A percentile compares a stretch with the other conserved stretches of the same genome.
phyloP scores from a whole-genome alignment of 345 rosid species.

The Balakata baccata region DNA sequence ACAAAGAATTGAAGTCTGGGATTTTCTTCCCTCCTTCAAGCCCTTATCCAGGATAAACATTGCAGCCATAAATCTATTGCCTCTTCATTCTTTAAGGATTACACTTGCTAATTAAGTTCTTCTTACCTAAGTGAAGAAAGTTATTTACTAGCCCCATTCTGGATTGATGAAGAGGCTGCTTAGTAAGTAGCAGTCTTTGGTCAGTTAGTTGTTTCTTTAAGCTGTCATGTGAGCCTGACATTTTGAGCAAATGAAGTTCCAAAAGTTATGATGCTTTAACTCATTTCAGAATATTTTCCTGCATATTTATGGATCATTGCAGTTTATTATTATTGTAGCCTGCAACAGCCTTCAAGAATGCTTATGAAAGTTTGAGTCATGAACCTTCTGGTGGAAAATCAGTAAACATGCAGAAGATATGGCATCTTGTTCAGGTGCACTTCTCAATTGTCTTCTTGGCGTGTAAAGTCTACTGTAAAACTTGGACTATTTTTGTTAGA shows the following conservation, averaged over 20 bases:
- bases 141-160: background rate
- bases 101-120: background rate
- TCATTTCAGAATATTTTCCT: background rate
- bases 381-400: slow-evolving; percentile 83
- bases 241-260: background rate
- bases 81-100: background rate
- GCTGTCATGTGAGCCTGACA: slow-evolving; percentile 1
- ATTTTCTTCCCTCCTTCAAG: background rate
- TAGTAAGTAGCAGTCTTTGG: background rate
- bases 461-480: slow-evolving; percentile 4
- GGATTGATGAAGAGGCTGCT: background rate
- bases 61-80: background rate
- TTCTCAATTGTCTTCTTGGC: slow-evolving; percentile 8
- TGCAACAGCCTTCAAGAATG: slow-evolving; percentile 73
- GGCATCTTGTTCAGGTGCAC: slow-evolving; percentile 91
- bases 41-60: background rate
- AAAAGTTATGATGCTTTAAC: background rate
- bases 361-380: slow-evolving; percentile 68
- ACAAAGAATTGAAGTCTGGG: background rate
- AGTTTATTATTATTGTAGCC: slow-evolving; percentile 44
- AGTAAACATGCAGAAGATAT: slow-evolving; percentile 88
- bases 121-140: background rate
- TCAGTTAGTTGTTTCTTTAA: slow-evolving; percentile 1
- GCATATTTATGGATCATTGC: background rate
- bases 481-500: slow-evolving; percentile 12